Percentiles rank a stretch among this genome's conserved stretches.
phyloP scores from a whole-genome alignment of 129 eudicot species.

The Ambrosia trifida region DNA sequence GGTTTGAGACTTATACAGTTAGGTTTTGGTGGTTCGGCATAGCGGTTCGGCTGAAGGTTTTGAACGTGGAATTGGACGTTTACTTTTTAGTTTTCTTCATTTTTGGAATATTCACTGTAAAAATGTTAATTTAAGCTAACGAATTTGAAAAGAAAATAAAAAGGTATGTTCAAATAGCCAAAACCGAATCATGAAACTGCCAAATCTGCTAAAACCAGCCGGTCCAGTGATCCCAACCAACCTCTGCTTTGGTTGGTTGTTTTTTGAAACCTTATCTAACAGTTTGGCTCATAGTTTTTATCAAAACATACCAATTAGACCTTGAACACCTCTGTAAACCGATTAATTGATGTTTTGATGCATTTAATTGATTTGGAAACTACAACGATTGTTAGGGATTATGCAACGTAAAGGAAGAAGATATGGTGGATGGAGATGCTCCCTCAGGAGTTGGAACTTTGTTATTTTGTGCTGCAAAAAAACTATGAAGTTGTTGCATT shows the following conservation, averaged over 20 bases:
- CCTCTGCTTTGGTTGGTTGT: not conserved
- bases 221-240: not conserved
- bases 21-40: not conserved
- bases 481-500: conserved; percentile 19
- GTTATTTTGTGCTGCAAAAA: conserved; percentile 20
- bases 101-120: not conserved
- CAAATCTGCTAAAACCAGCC: not conserved
- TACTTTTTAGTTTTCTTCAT: not conserved
- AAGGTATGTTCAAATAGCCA: too few relatives aligned
- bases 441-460: conserved; percentile 20
- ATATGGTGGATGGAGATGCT: conserved; percentile 32
- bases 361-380: not conserved
- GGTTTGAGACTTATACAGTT: not conserved
- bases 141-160: too few relatives aligned
- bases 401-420: conserved; percentile 33
- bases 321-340: not conserved
- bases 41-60: not conserved
- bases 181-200: not conserved
- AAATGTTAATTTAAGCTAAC: too few relatives aligned
- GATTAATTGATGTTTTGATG: not conserved
- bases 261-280: not conserved
- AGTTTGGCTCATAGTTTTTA: not conserved
- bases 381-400: conserved; percentile 30
- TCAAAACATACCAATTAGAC: not conserved
- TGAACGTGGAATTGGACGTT: not conserved